A percentile compares a stretch with the other conserved stretches of the same genome.
Conservation (phyloP, 106 monocot species). For the Allium cepa region DNA sequence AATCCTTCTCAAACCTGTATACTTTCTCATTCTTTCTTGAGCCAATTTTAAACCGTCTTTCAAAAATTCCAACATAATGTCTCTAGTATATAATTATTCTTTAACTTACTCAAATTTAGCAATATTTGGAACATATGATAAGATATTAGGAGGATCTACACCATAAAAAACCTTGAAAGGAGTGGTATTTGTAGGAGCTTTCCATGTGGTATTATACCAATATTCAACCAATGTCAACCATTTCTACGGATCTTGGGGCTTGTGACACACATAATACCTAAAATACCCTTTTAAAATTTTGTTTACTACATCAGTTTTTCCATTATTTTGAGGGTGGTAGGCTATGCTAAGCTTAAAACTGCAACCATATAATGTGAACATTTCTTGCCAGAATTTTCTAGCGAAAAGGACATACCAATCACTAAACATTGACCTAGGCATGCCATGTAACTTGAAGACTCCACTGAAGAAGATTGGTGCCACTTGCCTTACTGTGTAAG, state of each 20-base stretch:
- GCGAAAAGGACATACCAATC: not conserved
- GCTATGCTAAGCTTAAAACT: not conserved
- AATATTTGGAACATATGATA: not conserved
- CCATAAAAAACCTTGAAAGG: not conserved
- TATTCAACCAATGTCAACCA: not conserved
- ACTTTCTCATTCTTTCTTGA: too few relatives aligned
- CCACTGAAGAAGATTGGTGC: not conserved
- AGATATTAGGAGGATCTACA: too few relatives aligned
- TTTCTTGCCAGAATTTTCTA: not conserved
- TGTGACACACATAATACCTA: not conserved
- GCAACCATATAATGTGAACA: not conserved
- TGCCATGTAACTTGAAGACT: not conserved
- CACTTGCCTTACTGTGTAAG: not conserved
- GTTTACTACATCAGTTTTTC: not conserved
- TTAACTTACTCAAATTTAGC: not conserved
- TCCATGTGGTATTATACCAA: not conserved
- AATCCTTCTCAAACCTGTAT: too few relatives aligned
- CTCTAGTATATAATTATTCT: not conserved
- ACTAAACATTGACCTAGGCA: not conserved
- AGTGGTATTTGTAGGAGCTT: not conserved
- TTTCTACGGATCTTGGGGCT: not conserved
- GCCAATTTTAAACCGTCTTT: too few relatives aligned
- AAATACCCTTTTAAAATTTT: not conserved
- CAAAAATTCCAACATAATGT: too few relatives aligned
- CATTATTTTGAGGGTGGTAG: not conserved